These are phyloP conservation scores for Rhizopus microsporus DNA, from an alignment of 371 early-diverging fungal species.

Conservation along the genomic window DNA sequence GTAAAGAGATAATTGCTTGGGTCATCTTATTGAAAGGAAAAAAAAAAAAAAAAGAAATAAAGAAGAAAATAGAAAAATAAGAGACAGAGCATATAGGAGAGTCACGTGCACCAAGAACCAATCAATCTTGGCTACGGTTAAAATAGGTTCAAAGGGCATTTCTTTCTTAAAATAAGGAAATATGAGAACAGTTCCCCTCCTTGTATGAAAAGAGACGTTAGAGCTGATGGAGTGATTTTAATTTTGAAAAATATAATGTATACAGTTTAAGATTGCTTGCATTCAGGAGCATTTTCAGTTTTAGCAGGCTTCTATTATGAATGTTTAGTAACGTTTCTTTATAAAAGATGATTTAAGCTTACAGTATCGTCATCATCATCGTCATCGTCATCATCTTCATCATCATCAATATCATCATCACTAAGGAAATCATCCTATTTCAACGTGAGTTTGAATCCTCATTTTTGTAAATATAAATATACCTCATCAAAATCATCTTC, in stretches of 20 bases:
- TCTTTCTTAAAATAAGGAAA: no score
- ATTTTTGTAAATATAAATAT: slow-evolving; percentile 30
- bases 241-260: not conserved
- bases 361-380: slow-evolving; percentile 61
- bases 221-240: no score
- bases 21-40: slow-evolving; percentile 15
- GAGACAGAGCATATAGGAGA: no score
- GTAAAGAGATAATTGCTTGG: slow-evolving; percentile 42
- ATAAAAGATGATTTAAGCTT: slow-evolving; percentile 25
- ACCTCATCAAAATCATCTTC: slow-evolving; percentile 70
- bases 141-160: no score
- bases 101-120: no score
- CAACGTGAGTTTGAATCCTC: not conserved
- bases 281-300: slow-evolving; percentile 65
- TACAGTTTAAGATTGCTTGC: slow-evolving; percentile 58
- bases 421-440: slow-evolving; percentile 66
- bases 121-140: no score
- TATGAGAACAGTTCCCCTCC: no score
- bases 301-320: slow-evolving; percentile 37
- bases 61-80: no score
- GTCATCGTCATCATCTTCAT: slow-evolving; percentile 55
- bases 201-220: no score
- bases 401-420: slow-evolving; percentile 59
- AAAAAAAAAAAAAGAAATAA: no score
- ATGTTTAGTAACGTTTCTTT: slow-evolving; percentile 1